phyloP scores from a whole-genome alignment of 352 stramenopile genomes.

The Globisporangium takayamanum region DNA sequence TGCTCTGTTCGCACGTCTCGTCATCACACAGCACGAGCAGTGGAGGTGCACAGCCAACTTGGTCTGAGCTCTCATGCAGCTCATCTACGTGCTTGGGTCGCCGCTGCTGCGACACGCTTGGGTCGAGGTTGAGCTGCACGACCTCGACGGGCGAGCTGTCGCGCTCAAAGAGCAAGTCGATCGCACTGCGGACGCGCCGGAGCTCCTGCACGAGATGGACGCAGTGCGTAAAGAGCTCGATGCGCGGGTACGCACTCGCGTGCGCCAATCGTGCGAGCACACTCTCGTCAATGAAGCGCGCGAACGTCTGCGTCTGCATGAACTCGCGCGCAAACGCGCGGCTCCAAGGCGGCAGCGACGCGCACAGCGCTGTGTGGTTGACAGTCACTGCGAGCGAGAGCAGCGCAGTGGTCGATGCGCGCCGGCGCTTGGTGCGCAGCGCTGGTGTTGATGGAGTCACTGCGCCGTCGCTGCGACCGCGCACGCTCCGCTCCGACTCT shows the following conservation, averaged over 20 bases:
- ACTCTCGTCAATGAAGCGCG: constrained; percentile 55
- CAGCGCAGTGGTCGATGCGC: constrained; percentile 24
- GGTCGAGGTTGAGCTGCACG: constrained; percentile 26
- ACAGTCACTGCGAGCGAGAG: constrained; percentile 50
- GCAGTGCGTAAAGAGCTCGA: constrained; percentile 63
- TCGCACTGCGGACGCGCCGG: constrained; percentile 22
- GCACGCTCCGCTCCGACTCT: background rate
- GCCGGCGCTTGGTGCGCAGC: constrained; percentile 15
- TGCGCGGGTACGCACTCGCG: constrained; percentile 21
- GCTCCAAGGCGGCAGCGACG: constrained; percentile 11
- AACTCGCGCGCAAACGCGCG: constrained; percentile 43
- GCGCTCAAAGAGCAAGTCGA: constrained; percentile 52
- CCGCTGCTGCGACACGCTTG: background rate
- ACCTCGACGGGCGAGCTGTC: constrained; percentile 31
- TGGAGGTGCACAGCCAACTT: too few species aligned
- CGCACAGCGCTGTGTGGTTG: constrained; percentile 37
- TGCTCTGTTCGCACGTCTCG: background rate
- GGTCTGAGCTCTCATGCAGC: too few species aligned
- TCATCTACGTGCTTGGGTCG: background rate
- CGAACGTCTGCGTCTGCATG: constrained; percentile 55
- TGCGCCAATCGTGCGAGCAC: constrained; percentile 35
- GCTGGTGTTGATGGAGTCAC: background rate
- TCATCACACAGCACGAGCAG: background rate
- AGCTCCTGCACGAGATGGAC: constrained; percentile 47
- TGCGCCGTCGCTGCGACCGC: background rate